Evolutionary conservation across 202 grass and related monocot species (phyloP).

Genomic region (Digitaria exilis): DNA sequence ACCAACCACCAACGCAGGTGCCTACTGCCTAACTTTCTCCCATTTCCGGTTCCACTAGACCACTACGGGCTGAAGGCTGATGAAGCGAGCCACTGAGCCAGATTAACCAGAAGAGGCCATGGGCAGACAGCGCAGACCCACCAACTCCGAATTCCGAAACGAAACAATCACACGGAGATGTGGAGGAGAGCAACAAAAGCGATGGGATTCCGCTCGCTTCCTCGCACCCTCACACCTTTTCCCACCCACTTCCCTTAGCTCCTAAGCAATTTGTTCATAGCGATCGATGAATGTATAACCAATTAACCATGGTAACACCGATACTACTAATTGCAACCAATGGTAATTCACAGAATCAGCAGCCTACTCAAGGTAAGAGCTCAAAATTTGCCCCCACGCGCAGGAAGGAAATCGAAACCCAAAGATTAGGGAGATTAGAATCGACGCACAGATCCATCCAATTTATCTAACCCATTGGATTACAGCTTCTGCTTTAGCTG

Average conservation of each 20-base stretch:
- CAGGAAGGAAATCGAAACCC: slow-evolving; percentile 32
- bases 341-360: slow-evolving; percentile 48
- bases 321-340: slow-evolving; percentile 29
- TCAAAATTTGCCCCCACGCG: slow-evolving; percentile 42
- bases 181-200: slow-evolving; percentile 33
- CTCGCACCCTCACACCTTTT: neutral
- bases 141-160: slow-evolving; percentile 39
- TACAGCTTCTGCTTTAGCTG: slow-evolving; percentile 22
- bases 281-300: neutral
- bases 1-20: neutral
- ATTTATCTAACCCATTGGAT: slow-evolving; percentile 32
- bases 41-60: neutral
- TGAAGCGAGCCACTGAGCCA: neutral
- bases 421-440: slow-evolving; percentile 41
- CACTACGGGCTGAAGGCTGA: neutral
- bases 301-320: slow-evolving; percentile 15
- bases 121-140: slow-evolving; percentile 54
- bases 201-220: slow-evolving; percentile 37
- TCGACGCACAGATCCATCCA: slow-evolving; percentile 41
- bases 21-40: neutral
- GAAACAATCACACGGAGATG: slow-evolving; percentile 34
- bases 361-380: slow-evolving; percentile 27
- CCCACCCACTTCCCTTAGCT: slow-evolving; percentile 49
- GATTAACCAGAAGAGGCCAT: slow-evolving; percentile 18
- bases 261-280: slow-evolving; percentile 42